Evolutionary conservation across 176 grass and related monocot genomes (phyloP).

Genomic region (Carex myosuroides): DNA sequence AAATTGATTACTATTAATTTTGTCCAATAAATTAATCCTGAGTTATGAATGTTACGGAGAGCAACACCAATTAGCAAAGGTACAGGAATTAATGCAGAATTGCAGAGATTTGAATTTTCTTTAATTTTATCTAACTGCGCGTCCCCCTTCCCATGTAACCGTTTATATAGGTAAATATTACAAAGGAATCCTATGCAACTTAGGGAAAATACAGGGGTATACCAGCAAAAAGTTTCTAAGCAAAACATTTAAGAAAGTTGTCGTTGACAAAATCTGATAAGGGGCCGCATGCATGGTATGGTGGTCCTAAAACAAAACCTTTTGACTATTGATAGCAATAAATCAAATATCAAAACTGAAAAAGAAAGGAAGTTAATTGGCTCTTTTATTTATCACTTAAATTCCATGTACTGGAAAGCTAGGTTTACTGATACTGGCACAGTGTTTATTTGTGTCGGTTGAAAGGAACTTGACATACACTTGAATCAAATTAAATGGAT

Average conservation of each 20-base stretch:
- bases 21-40: background rate
- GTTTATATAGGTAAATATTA: background rate
- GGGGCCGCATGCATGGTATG: background rate
- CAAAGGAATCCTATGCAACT: background rate
- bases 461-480: slow-evolving; percentile 10
- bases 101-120: background rate
- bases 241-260: slow-evolving; percentile 9
- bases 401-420: background rate
- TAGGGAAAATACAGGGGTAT: background rate
- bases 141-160: background rate
- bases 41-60: background rate
- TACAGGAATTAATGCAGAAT: background rate
- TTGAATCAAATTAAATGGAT: background rate
- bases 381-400: background rate
- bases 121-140: background rate
- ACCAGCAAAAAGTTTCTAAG: background rate
- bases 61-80: background rate
- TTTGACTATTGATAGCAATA: slow-evolving; percentile 1
- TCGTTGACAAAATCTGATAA: background rate
- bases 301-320: slow-evolving; percentile 14
- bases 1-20: background rate
- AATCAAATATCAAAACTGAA: background rate
- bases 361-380: background rate
- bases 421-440: background rate
- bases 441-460: background rate